Percentiles rank a stretch among this genome's conserved stretches.
Evolutionary conservation across 163 green algal species (phyloP).

Genomic region (Scenedesmus sp.): DNA sequence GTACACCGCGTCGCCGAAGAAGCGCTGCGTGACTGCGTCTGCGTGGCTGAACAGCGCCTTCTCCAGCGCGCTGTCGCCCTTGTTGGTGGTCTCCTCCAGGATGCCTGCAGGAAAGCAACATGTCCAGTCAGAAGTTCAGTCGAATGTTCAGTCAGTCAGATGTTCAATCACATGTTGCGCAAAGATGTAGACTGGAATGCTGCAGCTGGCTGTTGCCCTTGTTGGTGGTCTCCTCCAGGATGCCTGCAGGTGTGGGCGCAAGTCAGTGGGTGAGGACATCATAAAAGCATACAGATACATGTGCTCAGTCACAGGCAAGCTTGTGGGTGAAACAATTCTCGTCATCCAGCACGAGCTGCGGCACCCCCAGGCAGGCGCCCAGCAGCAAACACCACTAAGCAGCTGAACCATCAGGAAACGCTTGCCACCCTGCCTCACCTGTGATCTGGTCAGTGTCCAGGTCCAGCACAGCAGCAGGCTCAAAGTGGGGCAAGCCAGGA

Average conservation of each 20-base stretch:
- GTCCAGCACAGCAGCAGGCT: not conserved
- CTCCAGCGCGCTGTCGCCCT: constrained; percentile 64
- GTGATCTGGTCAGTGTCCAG: too few relatives aligned
- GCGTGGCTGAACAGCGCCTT: constrained; percentile 70
- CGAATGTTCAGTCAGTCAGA: too few relatives aligned
- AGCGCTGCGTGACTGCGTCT: constrained; percentile 63
- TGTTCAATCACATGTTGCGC: too few relatives aligned
- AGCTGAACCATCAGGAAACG: not conserved
- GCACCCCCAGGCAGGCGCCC: not conserved
- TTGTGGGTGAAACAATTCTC: not conserved
- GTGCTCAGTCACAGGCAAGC: not conserved
- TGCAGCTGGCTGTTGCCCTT: constrained; percentile 64
- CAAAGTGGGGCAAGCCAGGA: too few relatives aligned
- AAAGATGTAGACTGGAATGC: not conserved
- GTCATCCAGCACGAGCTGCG: not conserved
- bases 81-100: constrained; percentile 58
- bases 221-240: constrained; percentile 61
- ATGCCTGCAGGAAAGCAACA: constrained; percentile 39
- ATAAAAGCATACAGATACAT: not conserved
- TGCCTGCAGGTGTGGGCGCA: constrained; percentile 10
- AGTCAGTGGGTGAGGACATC: too few relatives aligned
- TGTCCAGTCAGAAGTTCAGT: too few relatives aligned
- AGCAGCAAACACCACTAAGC: not conserved
- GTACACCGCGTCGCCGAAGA: constrained; percentile 70
- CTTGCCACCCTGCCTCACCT: too few relatives aligned